Evolutionary conservation across 176 grass and related monocot species (phyloP).

Genomic region (Themeda triandra): DNA sequence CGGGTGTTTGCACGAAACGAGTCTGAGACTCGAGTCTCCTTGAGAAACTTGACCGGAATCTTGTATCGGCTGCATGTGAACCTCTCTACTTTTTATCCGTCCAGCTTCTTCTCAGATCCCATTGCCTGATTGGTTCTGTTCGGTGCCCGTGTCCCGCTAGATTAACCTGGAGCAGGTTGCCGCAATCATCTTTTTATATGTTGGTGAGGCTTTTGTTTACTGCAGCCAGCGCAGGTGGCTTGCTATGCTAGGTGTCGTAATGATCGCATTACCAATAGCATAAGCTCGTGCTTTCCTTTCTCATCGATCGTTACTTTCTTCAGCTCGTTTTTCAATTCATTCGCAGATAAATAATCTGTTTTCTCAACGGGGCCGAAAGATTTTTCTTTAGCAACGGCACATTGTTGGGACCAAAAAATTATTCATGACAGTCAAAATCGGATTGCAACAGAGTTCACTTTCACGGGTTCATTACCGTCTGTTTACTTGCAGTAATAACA

Average conservation of each 20-base stretch:
- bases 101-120: constrained; percentile 22
- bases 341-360: not conserved
- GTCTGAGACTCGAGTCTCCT: not conserved
- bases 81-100: not conserved
- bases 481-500: not conserved
- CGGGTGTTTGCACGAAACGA: constrained; percentile 6
- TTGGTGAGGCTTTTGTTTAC: not conserved
- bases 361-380: no score
- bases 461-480: not conserved
- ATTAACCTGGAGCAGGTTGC: constrained; percentile 1
- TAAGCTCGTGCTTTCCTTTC: not conserved
- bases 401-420: not conserved
- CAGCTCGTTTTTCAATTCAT: not conserved
- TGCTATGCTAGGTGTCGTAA: constrained; percentile 12
- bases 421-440: not conserved
- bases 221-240: not conserved
- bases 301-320: not conserved
- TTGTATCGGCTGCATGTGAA: constrained; percentile 36
- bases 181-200: constrained; percentile 26
- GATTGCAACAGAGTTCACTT: not conserved
- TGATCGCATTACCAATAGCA: not conserved
- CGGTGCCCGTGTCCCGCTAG: not conserved
- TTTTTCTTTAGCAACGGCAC: not conserved
- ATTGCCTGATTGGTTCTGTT: not conserved
- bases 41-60: constrained; percentile 1